Evolutionary conservation across 345 rosid genomes (phyloP).

Genomic region (Ricinus communis): DNA sequence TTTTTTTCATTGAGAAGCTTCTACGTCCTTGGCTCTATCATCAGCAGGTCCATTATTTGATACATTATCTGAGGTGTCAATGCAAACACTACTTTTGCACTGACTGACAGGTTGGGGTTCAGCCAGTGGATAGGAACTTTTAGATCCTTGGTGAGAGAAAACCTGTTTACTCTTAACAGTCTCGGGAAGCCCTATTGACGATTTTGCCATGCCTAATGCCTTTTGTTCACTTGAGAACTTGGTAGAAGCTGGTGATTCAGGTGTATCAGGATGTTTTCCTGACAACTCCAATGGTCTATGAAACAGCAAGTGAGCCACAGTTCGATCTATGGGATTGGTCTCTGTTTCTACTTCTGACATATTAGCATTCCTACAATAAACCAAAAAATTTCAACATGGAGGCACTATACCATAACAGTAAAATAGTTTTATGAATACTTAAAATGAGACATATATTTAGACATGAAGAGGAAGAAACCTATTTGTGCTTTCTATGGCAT

Average conservation of each 20-base stretch:
- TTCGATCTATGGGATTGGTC: conserved; percentile 85
- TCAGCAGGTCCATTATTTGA: conserved; percentile 44
- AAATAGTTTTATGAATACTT: background rate
- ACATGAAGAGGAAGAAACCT: background rate
- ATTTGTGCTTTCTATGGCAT: background rate
- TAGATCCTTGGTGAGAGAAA: conserved; percentile 36
- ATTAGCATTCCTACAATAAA: conserved; percentile 42
- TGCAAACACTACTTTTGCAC: conserved; percentile 19
- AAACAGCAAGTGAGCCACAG: conserved; percentile 87
- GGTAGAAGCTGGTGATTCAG: conserved; percentile 56
- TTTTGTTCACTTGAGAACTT: conserved; percentile 43
- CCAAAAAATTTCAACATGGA: conserved; percentile 5
- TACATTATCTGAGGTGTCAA: conserved; percentile 37
- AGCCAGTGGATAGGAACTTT: conserved; percentile 23
- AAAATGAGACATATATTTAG: no score
- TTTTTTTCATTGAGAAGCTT: conserved; percentile 33
- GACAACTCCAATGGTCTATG: conserved; percentile 58
- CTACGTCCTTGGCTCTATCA: conserved; percentile 29
- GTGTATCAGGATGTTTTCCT: conserved; percentile 48
- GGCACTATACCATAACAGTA: background rate
- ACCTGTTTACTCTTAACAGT: conserved; percentile 31
- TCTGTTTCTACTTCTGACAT: conserved; percentile 71
- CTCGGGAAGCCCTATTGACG: conserved; percentile 32
- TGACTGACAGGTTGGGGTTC: conserved; percentile 19
- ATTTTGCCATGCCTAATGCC: conserved; percentile 24